Evolutionary conservation across 2,329 filamentous ascomycete genomes (phyloP), one percentile per base, ranked within the genome.

Genomic region (Phaeosphaeria sp.): DNA sequence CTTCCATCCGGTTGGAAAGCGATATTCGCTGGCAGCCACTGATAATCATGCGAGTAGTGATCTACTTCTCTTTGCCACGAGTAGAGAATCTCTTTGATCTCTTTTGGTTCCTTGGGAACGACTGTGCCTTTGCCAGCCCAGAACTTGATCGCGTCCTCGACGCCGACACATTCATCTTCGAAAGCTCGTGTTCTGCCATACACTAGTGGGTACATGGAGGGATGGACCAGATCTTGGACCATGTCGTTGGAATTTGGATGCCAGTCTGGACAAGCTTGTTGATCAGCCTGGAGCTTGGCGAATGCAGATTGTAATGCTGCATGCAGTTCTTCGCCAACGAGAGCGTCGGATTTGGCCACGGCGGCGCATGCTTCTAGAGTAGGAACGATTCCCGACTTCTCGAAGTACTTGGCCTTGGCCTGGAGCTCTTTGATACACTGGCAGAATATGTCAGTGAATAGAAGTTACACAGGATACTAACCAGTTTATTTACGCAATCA

Each of bases 201-300:
- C 1, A 86, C 68, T 0, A 90, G 71, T 0, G 88, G 87, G 61
- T 82, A 90, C 6, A 90, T 77, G 0, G 86, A 90, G 0, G 88
- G 87, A 61, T 90, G 83, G 5, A 90, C 81, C 1, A 90, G 75
- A 66, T 91, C 84, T 0, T 88, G 81, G 1, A 91, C 86, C 57
- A 81, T 82, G 1, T 77, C 72, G 33, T 86, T 77, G 0, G 84
- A 86, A 2, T 82, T 78, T 0, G 87, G 88, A 71, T 90, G 86
- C 82, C 84, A 91, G 6, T 83, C 81, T 0, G 83, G 81, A n/a
- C 48, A 51, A 8, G 42, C 9, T 18, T 49, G 49, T 21, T 64
- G 64, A 1, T 84, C 78, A n/a, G 83, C 72, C 57, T 89, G 82
- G 1, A 91, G 76, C 0, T 68, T 69, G 1, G 72, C 68, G 30